phyloP scores from a whole-genome alignment of 345 rosid genomes.

The Sisymbrium irio region DNA sequence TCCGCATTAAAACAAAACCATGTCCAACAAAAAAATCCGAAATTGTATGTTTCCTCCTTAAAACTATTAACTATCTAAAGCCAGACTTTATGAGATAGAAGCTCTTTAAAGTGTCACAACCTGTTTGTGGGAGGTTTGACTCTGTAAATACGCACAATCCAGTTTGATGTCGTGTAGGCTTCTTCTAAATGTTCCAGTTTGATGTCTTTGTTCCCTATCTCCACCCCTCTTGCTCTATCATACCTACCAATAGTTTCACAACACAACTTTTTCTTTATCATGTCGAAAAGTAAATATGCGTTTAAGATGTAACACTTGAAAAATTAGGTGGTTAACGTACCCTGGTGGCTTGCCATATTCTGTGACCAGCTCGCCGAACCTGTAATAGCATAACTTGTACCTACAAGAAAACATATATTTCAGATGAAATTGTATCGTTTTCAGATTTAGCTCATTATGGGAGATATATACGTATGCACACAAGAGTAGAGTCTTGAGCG shows the following conservation, averaged over 20 bases:
- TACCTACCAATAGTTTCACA: conserved; percentile 47
- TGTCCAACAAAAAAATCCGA: conserved; percentile 23
- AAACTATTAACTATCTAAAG: conserved; percentile 31
- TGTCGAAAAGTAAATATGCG: neutral
- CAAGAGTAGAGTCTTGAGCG: neutral
- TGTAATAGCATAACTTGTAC: conserved; percentile 95
- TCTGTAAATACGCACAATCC: conserved; percentile 96
- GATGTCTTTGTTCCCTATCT: conserved; percentile 92
- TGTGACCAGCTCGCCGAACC: conserved; percentile 91
- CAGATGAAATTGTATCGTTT: conserved; percentile 7
- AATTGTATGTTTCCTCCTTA: conserved; percentile 10
- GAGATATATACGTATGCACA: neutral
- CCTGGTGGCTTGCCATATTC: conserved; percentile 95
- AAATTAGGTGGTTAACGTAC: conserved; percentile 44
- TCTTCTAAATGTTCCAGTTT: conserved; percentile 93
- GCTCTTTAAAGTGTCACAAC: conserved; percentile 49
- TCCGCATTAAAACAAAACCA: neutral
- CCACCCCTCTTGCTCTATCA: conserved; percentile 97
- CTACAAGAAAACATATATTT: conserved; percentile 37
- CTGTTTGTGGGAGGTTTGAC: conserved; percentile 95
- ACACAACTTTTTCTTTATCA: neutral
- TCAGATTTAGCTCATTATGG: neutral
- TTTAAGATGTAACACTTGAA: neutral
- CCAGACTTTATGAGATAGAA: neutral
- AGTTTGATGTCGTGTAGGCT: conserved; percentile 94